Percentiles rank a stretch among this genome's conserved stretches.
phyloP scores from a whole-genome alignment of 1,284 basidiomycete genomes.

The Testicularia cyperi region DNA sequence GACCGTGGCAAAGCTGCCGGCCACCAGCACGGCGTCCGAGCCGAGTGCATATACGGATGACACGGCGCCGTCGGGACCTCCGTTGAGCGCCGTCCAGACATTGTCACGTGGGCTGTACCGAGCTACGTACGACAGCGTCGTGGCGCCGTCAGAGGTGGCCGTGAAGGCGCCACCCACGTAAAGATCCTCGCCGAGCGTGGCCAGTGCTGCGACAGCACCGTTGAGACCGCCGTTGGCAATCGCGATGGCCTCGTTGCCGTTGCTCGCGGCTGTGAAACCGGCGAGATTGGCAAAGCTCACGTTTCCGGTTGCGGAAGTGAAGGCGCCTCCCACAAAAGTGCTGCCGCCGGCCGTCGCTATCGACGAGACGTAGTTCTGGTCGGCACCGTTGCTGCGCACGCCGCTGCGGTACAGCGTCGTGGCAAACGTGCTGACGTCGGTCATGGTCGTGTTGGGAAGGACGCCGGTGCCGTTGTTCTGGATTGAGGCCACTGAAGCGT shows the following conservation, averaged over 20 bases:
- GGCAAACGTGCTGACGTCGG: conserved; percentile 69
- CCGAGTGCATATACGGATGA: conserved; percentile 66
- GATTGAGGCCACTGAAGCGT: conserved; percentile 18
- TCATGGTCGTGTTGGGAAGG: conserved; percentile 66
- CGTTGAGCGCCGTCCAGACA: conserved; percentile 72
- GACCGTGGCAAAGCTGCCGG: conserved; percentile 74
- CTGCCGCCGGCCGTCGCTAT: conserved; percentile 64
- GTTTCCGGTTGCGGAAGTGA: conserved; percentile 66
- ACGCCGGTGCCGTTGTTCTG: conserved; percentile 30
- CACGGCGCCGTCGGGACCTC: conserved; percentile 77
- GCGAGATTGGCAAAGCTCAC: conserved; percentile 73
- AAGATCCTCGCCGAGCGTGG: conserved; percentile 63
- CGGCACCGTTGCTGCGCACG: conserved; percentile 45
- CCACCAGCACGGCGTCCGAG: conserved; percentile 68
- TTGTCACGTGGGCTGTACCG: conserved; percentile 72
- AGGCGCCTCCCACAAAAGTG: conserved; percentile 77
- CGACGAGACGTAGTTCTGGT: conserved; percentile 62
- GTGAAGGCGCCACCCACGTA: conserved; percentile 85
- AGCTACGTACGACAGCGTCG: conserved; percentile 66
- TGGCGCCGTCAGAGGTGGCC: conserved; percentile 68
- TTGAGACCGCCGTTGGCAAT: conserved; percentile 59
- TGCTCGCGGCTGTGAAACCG: conserved; percentile 68
- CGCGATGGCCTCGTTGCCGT: conserved; percentile 60
- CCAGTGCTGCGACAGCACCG: conserved; percentile 49
- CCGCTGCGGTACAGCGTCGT: conserved; percentile 64